Percentiles rank a stretch among this genome's conserved stretches.
Conservation (phyloP, 768 basidiomycete genomes). For the Sarcomyxa edulis region DNA sequence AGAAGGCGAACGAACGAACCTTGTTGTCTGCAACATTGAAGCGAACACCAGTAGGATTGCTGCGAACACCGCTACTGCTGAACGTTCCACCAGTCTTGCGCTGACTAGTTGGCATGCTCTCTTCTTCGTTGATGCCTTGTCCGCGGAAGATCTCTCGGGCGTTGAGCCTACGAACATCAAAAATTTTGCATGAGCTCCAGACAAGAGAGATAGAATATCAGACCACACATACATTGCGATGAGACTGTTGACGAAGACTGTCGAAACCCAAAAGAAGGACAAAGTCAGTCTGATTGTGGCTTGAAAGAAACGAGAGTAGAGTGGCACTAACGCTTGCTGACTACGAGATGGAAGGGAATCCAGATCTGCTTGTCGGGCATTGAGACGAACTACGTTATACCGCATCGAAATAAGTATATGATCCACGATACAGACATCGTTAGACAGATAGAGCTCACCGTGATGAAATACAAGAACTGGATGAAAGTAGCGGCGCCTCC, state of each 20-base stretch:
- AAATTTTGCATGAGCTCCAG: background rate
- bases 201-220: too few relatives aligned
- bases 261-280: background rate
- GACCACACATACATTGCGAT: constrained; percentile 11
- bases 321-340: constrained; percentile 18
- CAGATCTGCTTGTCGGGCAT: constrained; percentile 16
- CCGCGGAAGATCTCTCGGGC: constrained; percentile 12
- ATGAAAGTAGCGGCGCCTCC: constrained; percentile 11
- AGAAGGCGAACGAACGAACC: too few relatives aligned
- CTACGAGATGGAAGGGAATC: constrained; percentile 21
- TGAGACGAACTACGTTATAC: constrained; percentile 13
- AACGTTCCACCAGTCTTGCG: background rate
- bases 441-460: constrained; percentile 13
- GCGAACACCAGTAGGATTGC: constrained; percentile 4
- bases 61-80: constrained; percentile 3
- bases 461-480: constrained; percentile 14
- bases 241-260: constrained; percentile 19
- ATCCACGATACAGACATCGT: background rate
- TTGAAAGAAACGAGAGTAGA: background rate
- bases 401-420: background rate
- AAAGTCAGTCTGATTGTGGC: too few relatives aligned
- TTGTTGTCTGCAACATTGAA: constrained; percentile 8
- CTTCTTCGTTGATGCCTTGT: constrained; percentile 13
- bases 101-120: constrained; percentile 5
- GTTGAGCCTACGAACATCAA: constrained; percentile 19